Percentiles rank a stretch among this genome's conserved stretches.
These are phyloP conservation scores for Mytilinidion resinicola DNA, from an alignment of 495 filamentous ascomycete species.

Conservation along the genomic window DNA sequence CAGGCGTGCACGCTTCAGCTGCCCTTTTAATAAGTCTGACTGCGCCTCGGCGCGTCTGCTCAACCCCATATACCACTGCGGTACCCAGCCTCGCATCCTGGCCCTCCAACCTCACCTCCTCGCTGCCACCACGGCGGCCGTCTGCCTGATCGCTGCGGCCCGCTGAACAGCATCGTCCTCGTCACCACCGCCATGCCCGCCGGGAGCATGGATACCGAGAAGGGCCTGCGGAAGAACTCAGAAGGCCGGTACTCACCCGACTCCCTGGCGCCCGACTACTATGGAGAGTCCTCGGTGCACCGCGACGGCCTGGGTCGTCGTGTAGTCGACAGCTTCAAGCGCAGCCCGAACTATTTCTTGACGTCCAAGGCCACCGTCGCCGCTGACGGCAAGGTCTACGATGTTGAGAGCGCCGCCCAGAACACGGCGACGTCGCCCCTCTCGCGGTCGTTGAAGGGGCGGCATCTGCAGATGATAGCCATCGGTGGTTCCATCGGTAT, in stretches of 20 bases:
- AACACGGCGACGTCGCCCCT: conserved; percentile 73
- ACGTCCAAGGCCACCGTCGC: conserved; percentile 48
- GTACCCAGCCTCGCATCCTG: too few relatives aligned
- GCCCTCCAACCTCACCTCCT: not conserved
- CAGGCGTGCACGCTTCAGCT: not conserved
- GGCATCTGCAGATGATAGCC: conserved; percentile 95
- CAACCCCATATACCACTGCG: not conserved
- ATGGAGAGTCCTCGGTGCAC: conserved; percentile 21
- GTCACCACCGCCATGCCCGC: not conserved
- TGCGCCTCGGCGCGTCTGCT: not conserved
- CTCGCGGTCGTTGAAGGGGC: conserved; percentile 67
- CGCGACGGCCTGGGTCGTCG: conserved; percentile 18
- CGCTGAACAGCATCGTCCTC: not conserved
- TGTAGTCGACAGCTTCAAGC: conserved; percentile 67
- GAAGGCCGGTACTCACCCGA: conserved; percentile 7
- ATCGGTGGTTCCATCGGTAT: conserved; percentile 91
- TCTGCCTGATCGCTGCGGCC: not conserved
- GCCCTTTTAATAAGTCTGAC: conserved; percentile 5
- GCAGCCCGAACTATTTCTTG: conserved; percentile 62
- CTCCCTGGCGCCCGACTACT: conserved; percentile 15
- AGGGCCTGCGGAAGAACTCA: conserved; percentile 23
- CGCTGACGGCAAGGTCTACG: conserved; percentile 60
- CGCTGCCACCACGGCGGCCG: not conserved
- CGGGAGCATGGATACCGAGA: not conserved
- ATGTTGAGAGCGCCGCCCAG: conserved; percentile 65